Base-by-base conservation (phyloP, 2,329 filamentous ascomycete genomes). In the Beauveria sp. region DNA sequence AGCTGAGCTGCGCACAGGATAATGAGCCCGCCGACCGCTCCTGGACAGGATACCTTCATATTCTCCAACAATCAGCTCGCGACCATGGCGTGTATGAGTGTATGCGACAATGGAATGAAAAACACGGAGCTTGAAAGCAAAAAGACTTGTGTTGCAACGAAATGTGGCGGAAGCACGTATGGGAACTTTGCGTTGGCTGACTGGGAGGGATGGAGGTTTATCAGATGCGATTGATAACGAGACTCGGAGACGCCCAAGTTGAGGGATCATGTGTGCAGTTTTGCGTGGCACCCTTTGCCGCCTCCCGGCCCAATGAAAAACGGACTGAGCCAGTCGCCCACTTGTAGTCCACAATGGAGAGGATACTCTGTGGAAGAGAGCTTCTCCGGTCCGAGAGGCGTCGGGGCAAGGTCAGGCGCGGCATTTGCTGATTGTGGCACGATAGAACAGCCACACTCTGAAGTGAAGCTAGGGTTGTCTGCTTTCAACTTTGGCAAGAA, bases 171-270 rank as follows among this genome's bases (percentile, higher is more conserved):
- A 46, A n/a, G n/a, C 9, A 24, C n/a, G 14, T 18, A 22, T 26
- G 37, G 16, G 46, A 37, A 12, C 12, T 37, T 34, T 37, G 34
- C 34, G 5, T 37, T 37, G 34, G 46, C 30, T 20, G 18, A n/a
- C 18, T 20, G 58, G 24, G 51, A 55, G n/a, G 22, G 18, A 40
- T 51, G 18, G 5, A 12, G n/a, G 41, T 3, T 41, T 60, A 59
- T 60, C 58, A 54, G 58, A 60, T 60, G 50, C 51, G 58, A 60
- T 60, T 60, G 58, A 60, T 60, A 60, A 37, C 34, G 34, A 37
- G 12, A 37, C 34, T 37, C 12, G 12, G 34, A 37, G 12, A 37
- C 34, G 12, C 30, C 9, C 24, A 48, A n/a, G 30, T 26, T 44
- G 24, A 20, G 22, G 22, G 26, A 55, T 55, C 51, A 60, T 41